Conservation (phyloP, 257 asterid genomes). For the Gentiana dahurica region DNA sequence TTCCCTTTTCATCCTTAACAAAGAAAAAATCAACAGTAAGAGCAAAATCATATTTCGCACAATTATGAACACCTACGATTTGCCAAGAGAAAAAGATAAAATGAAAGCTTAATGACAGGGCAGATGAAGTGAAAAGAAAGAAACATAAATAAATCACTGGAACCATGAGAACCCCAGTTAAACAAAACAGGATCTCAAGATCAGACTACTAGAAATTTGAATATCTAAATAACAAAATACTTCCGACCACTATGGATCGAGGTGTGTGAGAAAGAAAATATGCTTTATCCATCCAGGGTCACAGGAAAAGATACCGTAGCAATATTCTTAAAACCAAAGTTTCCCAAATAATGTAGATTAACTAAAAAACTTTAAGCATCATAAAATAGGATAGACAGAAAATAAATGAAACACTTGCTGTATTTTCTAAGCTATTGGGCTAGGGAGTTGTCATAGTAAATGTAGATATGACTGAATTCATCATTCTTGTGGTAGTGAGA, state of each 20-base stretch:
- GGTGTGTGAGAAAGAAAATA: background rate
- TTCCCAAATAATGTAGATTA: too few species aligned
- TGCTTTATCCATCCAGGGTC: background rate
- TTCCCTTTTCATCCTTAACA: slow-evolving; percentile 67
- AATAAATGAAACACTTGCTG: too few species aligned
- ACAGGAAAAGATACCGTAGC: too few species aligned
- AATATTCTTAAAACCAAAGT: too few species aligned
- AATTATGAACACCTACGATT: background rate
- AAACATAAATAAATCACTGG: background rate
- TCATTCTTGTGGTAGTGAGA: too few species aligned
- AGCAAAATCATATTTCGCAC: background rate
- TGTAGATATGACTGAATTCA: too few species aligned
- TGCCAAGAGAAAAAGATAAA: background rate
- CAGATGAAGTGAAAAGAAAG: background rate
- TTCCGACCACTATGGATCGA: background rate
- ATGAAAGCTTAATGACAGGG: too few species aligned
- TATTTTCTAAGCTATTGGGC: too few species aligned
- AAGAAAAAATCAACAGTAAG: slow-evolving; percentile 7
- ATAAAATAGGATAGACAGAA: too few species aligned
- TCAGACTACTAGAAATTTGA: background rate
- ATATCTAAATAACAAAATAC: background rate
- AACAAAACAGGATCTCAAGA: background rate
- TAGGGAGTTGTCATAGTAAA: too few species aligned
- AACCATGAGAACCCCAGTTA: background rate
- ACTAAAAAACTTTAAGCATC: too few species aligned